These are phyloP conservation scores for Globisporangium nagaii DNA, from an alignment of 352 stramenopile genomes.

Conservation along the genomic window DNA sequence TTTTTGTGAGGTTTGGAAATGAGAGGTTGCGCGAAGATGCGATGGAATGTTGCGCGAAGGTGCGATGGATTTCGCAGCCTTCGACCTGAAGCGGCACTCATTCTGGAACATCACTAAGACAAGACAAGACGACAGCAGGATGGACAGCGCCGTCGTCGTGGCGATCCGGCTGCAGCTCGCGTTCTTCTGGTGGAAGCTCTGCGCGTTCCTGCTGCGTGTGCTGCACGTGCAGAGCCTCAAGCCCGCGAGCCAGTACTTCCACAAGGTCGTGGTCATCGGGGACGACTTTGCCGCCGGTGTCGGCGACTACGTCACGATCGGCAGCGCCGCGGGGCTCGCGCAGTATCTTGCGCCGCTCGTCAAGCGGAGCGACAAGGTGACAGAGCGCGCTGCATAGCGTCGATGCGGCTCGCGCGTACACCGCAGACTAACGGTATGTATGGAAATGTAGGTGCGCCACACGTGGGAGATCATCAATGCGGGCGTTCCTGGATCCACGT, in stretches of 20 bases:
- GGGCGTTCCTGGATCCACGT: constrained; percentile 54
- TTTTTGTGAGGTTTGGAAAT: neutral
- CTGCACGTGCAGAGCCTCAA: constrained; percentile 42
- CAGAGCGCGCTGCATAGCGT: too few relatives aligned
- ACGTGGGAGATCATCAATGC: constrained; percentile 79
- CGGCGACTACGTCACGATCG: constrained; percentile 72
- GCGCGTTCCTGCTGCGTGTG: constrained; percentile 38
- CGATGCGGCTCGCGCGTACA: too few relatives aligned
- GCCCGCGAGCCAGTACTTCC: constrained; percentile 56
- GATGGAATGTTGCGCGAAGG: neutral
- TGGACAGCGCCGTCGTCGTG: constrained; percentile 19
- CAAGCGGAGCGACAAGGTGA: constrained; percentile 51
- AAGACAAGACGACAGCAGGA: neutral
- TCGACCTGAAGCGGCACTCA: neutral
- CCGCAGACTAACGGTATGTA: too few relatives aligned
- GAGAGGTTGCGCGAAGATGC: neutral
- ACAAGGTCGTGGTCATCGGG: constrained; percentile 81
- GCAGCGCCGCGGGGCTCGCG: constrained; percentile 37
- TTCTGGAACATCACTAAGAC: neutral
- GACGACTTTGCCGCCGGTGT: constrained; percentile 80
- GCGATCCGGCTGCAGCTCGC: constrained; percentile 45
- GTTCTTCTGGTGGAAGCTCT: constrained; percentile 69
- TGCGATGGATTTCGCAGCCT: too few relatives aligned
- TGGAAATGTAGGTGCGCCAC: constrained; percentile 52
- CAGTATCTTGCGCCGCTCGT: constrained; percentile 51